Evolutionary conservation across 805 yeast species (phyloP), one percentile per base, ranked within the genome.

Genomic region (Ogataea ganodermae): DNA sequence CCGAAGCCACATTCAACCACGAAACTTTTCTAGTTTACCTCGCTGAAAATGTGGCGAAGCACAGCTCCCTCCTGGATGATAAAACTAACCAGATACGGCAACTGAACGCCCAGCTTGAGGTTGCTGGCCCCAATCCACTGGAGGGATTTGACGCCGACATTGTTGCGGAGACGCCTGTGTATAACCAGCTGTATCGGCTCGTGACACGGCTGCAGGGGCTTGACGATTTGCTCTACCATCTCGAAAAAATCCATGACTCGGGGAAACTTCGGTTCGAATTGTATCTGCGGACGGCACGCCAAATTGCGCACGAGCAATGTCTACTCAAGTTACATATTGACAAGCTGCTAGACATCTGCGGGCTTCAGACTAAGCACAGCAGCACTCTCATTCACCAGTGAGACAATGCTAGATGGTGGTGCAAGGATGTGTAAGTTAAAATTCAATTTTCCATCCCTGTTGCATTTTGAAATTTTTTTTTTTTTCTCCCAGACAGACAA

Each of bases 141-240:
- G 64, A 63, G 6, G 65, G 73, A 28, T 60, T 76, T 2, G 81
- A 75, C 45, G 71, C 73, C 9, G 53, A 74, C 2, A 66, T 81
- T 1, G 66, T 71, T 28, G 79, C 83, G 0, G 83, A 78, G 45
- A 76, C 81, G 1, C 68, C 71, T 0, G 82, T 76, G 1, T 72
- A 76, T 45, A 74, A 78, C 47, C 96, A 88, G 61, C 62, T 85
- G 12, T 84, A 86, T 59, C 77, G 77, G 17, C 68, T 84, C 1
- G 79, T 80, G 0, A 76, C 90, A 16, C 83, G 80, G 32, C 87
- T 86, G 44, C 74, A 76, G 50, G 87, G 96, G 1, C 75, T 83
- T n/a, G 77, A 78, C 24, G 96, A 91, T 60, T 72, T 91, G 0
- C 59, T 78, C 10, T 73, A 77, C 47, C 73, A 81, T 9, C 69